A percentile compares a stretch with the other conserved stretches of the same genome.
Conservation (phyloP, 139 green algal species). For the Dunaliella sp. region DNA sequence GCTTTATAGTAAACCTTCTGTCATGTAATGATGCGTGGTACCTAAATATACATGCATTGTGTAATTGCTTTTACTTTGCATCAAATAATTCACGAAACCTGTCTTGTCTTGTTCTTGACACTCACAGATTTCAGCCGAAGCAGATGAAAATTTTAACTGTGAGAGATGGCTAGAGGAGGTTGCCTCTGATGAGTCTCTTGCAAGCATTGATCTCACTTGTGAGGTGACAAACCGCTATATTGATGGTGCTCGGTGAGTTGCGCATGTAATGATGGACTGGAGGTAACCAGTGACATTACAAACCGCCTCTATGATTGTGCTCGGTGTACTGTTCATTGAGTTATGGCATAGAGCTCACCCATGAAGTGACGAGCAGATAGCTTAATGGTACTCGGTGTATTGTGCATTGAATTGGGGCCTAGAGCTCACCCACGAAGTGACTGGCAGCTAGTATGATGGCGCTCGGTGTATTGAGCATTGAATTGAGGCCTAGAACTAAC, state of each 20-base stretch:
- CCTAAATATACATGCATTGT: too few species aligned
- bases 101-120: too few species aligned
- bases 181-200: neutral
- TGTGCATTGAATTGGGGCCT: too few species aligned
- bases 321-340: neutral
- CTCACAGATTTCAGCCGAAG: neutral
- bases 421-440: neutral
- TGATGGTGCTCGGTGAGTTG: neutral
- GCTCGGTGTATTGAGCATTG: too few species aligned
- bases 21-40: too few species aligned
- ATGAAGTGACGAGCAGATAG: neutral
- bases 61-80: too few species aligned
- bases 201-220: neutral
- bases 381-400: too few species aligned
- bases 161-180: neutral
- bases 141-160: neutral
- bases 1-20: too few species aligned
- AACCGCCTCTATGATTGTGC: neutral
- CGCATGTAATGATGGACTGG: neutral
- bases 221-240: neutral
- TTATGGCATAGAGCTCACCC: neutral
- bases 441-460: too few species aligned
- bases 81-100: too few species aligned
- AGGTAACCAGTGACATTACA: neutral
- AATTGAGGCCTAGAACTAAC: neutral